Evolutionary conservation across 2,329 filamentous ascomycete genomes (phyloP).

Genomic region (Penicillium sp.): DNA sequence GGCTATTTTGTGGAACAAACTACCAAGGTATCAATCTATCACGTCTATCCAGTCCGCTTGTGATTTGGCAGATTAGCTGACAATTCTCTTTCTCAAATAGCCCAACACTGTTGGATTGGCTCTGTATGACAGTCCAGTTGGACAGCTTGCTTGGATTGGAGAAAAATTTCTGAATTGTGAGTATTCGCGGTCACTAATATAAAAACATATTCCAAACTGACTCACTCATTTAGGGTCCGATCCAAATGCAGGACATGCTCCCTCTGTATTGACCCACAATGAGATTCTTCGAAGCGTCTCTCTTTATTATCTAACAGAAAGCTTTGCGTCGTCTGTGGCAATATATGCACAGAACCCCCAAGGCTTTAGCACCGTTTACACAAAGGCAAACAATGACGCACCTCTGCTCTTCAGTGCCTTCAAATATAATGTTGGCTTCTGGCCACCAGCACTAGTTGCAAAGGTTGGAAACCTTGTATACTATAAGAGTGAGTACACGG

Average conservation of each 20-base stretch:
- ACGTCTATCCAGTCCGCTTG: not conserved
- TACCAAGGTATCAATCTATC: conserved; percentile 8
- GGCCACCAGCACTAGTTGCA: conserved; percentile 9
- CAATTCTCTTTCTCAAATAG: not conserved
- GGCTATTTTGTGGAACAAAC: conserved; percentile 12
- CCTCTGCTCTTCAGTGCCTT: conserved; percentile 14
- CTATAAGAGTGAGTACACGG: conserved; percentile 5
- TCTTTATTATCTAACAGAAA: conserved; percentile 8
- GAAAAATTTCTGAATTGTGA: conserved; percentile 16
- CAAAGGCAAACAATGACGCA: conserved; percentile 9
- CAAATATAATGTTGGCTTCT: conserved; percentile 14
- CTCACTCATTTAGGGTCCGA: conserved; percentile 7
- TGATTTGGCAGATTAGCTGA: not conserved
- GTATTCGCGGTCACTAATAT: not conserved
- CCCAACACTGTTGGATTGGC: conserved; percentile 14
- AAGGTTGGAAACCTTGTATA: conserved; percentile 10
- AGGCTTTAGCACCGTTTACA: conserved; percentile 4
- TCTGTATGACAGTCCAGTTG: conserved; percentile 9
- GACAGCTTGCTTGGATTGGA: conserved; percentile 13
- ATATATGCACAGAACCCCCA: conserved; percentile 12
- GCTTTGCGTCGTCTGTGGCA: conserved; percentile 8
- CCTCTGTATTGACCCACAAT: conserved; percentile 6
- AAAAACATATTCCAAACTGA: not conserved
- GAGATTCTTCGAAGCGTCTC: conserved; percentile 10
- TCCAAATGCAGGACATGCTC: conserved; percentile 10